Percentiles rank a stretch among this genome's conserved stretches.
Conservation (phyloP, 148 eudicot genomes). For the Cornus kousa region DNA sequence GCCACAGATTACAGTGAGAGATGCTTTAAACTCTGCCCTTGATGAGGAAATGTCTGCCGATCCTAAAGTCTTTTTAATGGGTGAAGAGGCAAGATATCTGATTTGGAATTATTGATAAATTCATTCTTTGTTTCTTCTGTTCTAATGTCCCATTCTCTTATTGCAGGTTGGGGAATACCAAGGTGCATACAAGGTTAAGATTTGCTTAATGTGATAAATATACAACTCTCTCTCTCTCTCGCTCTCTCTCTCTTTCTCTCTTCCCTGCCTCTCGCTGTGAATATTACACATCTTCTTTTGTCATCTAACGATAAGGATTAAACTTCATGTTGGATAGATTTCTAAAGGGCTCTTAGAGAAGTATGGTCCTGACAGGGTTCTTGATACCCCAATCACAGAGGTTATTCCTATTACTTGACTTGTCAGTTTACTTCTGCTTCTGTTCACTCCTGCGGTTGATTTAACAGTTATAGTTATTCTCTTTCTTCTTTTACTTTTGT, state of each 20-base stretch:
- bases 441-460: background rate
- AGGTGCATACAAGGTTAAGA: slow-evolving; percentile 87
- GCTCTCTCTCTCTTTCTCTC: background rate
- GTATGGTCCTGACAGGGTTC: slow-evolving; percentile 72
- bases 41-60: slow-evolving; percentile 91
- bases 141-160: background rate
- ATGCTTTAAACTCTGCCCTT: slow-evolving; percentile 78
- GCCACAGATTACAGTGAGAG: slow-evolving; percentile 67
- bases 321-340: slow-evolving; percentile 32
- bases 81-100: slow-evolving; percentile 64
- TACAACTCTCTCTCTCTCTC: background rate
- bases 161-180: slow-evolving; percentile 91
- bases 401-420: slow-evolving; percentile 21
- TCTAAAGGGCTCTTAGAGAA: slow-evolving; percentile 68
- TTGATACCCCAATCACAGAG: slow-evolving; percentile 89
- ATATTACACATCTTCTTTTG: background rate
- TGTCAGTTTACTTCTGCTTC: background rate
- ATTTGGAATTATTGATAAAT: background rate
- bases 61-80: slow-evolving; percentile 70
- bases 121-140: background rate
- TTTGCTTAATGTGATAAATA: background rate
- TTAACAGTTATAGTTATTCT: background rate
- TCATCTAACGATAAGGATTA: background rate
- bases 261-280: background rate
- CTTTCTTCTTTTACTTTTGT: background rate